Evolutionary conservation across 2,329 filamentous ascomycete species (phyloP).

Genomic region (Keithomyces neogunnii): DNA sequence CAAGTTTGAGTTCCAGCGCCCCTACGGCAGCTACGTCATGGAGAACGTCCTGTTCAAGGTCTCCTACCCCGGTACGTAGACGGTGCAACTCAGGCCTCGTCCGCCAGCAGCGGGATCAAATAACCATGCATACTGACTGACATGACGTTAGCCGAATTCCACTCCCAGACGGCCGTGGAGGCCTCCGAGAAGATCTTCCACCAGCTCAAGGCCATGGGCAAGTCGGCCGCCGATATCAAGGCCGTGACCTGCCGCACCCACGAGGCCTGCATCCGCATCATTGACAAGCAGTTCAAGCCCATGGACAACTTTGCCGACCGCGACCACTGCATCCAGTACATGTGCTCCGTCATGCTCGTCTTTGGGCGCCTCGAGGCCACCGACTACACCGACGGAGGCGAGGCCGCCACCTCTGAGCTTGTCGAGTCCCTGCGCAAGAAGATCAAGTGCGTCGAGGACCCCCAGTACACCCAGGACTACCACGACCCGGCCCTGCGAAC

Average conservation of each 20-base stretch:
- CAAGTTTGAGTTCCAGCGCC: slow-evolving; percentile 90
- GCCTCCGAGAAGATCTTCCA: slow-evolving; percentile 82
- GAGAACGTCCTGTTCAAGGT: slow-evolving; percentile 99
- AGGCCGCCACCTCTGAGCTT: slow-evolving; percentile 82
- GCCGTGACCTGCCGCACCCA: slow-evolving; percentile 89
- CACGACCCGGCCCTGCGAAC: slow-evolving; percentile 88
- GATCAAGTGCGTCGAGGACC: slow-evolving; percentile 95
- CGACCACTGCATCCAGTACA: slow-evolving; percentile 99
- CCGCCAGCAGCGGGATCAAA: too few relatives aligned
- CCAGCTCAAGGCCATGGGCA: slow-evolving; percentile 75
- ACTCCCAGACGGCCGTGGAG: slow-evolving; percentile 97
- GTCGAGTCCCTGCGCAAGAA: slow-evolving; percentile 87
- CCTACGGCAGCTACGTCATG: slow-evolving; percentile 98
- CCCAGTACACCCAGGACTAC: slow-evolving; percentile 90
- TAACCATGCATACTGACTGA: background rate
- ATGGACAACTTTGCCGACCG: slow-evolving; percentile 99
- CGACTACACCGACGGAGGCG: slow-evolving; percentile 87
- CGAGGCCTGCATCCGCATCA: slow-evolving; percentile 97
- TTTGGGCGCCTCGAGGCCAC: slow-evolving; percentile 89
- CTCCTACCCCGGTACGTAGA: slow-evolving; percentile 77
- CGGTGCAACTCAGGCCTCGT: too few relatives aligned
- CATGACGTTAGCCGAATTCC: slow-evolving; percentile 65
- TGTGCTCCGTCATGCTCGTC: slow-evolving; percentile 92
- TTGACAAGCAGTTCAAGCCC: slow-evolving; percentile 99
- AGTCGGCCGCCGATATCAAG: slow-evolving; percentile 91